A percentile compares a stretch with the other conserved stretches of the same genome.
phyloP scores from a whole-genome alignment of 2,329 filamentous ascomycete species.

The Blastomyces percursus region DNA sequence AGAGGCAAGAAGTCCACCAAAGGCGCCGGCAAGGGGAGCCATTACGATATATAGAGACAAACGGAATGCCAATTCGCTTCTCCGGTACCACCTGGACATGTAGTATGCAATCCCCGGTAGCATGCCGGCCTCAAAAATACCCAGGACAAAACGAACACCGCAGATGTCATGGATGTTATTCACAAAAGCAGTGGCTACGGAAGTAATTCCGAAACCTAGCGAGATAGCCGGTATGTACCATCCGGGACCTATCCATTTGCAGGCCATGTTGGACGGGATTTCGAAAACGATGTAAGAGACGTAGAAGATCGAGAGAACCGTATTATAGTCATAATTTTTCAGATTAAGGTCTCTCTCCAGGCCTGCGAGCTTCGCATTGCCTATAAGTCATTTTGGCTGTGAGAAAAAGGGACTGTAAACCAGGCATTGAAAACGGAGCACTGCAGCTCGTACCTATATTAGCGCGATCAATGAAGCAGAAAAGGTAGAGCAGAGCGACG shows the following conservation, averaged over 20 bases:
- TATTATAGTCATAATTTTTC: slow-evolving; percentile 56
- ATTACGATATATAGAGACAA: slow-evolving; percentile 60
- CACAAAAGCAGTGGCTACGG: slow-evolving; percentile 56
- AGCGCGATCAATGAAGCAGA: slow-evolving; percentile 64
- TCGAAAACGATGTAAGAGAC: slow-evolving; percentile 63
- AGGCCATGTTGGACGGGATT: slow-evolving; percentile 56
- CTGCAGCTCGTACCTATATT: slow-evolving; percentile 49
- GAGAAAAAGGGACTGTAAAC: not conserved
- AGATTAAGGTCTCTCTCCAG: slow-evolving; percentile 52
- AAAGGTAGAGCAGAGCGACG: slow-evolving; percentile 55
- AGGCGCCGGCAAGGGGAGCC: slow-evolving; percentile 59
- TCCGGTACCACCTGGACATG: slow-evolving; percentile 59
- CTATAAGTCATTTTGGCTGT: slow-evolving; percentile 26
- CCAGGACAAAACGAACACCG: slow-evolving; percentile 56
- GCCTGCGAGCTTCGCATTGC: slow-evolving; percentile 58
- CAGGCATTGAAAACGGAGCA: not conserved
- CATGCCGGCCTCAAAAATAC: slow-evolving; percentile 62
- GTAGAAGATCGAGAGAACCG: slow-evolving; percentile 57
- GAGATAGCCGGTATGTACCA: slow-evolving; percentile 58
- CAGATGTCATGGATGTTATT: slow-evolving; percentile 42
- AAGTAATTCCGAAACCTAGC: slow-evolving; percentile 52
- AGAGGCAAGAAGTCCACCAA: slow-evolving; percentile 55
- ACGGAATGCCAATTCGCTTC: slow-evolving; percentile 56
- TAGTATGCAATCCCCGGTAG: slow-evolving; percentile 66
- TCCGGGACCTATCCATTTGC: slow-evolving; percentile 60